Evolutionary conservation across 176 grass and related monocot species (phyloP), one percentile per base, ranked within the genome.

Genomic region (Aegilops tauschii): DNA sequence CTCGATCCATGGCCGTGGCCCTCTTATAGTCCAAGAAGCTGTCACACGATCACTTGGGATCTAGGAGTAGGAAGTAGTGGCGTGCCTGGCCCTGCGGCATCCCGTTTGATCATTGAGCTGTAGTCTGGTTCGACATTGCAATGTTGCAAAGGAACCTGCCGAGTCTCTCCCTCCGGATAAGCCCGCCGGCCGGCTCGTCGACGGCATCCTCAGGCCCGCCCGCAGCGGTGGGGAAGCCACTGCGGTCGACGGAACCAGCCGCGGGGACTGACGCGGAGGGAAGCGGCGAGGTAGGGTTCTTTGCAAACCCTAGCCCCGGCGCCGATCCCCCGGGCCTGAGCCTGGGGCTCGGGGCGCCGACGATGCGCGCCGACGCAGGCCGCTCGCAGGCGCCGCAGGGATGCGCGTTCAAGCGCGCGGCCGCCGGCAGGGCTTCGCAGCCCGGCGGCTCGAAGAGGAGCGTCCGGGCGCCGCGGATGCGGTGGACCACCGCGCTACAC

Each of bases 401-500:
- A 28, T 85, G 84, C 35, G 86, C 86, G 47, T 92, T 95, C 80
- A 98, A 98, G 93, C 88, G 92, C 83, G 77, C 81, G 29, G 83
- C 86, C 23, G 4, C 42, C 2, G 49, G 44, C 44, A 77, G 69
- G 56, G 70, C 87, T 0, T 71, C 49, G 44, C 16, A 37, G 23
- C 65, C 79, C 12, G 90, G 95, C 14, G 45, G 73, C 2, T 87
- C 82, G 40, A 98, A 93, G 89, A 87, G 91, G 47, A 93, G 93
- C 83, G 80, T 82, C 68, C 90, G 95, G 49, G 95, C 95, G 66
- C 95, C 95, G 6, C 90, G 95, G 86, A 98, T 98, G 95, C 88
- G 95, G 71, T 98, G 95, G 95, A 98, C 95, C 47, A 95, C 93
- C 49, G 83, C 93, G 27, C 95, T 98, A 42, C 95, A 98, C 75